Conservation (phyloP, 2,329 filamentous ascomycete species). For the Epichloe uncinata region DNA sequence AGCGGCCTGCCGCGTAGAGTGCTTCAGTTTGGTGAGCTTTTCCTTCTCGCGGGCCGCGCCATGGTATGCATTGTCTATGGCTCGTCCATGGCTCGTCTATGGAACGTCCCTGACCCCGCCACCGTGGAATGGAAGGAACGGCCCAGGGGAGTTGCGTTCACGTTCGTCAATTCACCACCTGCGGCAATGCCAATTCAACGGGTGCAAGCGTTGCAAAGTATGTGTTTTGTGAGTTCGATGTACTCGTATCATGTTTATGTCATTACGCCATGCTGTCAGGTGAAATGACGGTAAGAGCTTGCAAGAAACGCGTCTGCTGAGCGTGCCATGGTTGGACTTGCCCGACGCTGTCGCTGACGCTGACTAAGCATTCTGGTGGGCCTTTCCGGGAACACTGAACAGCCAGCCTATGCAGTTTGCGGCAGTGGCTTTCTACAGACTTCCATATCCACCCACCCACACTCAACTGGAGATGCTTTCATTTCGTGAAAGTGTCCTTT, state of each 20-base stretch:
- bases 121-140: conserved; percentile 4
- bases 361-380: conserved; percentile 1
- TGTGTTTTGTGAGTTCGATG: no score
- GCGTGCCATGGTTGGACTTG: neutral
- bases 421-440: neutral
- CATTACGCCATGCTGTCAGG: neutral
- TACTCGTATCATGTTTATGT: neutral
- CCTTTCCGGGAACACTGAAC: neutral
- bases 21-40: neutral
- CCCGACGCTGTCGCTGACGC: neutral
- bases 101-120: neutral
- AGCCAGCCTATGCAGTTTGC: neutral
- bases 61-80: conserved; percentile 1
- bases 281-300: neutral
- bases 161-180: neutral
- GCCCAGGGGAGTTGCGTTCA: neutral
- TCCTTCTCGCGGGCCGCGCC: conserved; percentile 1
- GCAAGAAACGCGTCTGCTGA: no score
- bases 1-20: neutral
- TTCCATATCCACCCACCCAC: neutral
- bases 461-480: neutral
- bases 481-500: conserved; percentile 8
- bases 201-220: neutral
- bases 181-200: neutral
- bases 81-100: no score